phyloP scores from a whole-genome alignment of 2,329 filamentous ascomycete species.

The Volutella citrinella region DNA sequence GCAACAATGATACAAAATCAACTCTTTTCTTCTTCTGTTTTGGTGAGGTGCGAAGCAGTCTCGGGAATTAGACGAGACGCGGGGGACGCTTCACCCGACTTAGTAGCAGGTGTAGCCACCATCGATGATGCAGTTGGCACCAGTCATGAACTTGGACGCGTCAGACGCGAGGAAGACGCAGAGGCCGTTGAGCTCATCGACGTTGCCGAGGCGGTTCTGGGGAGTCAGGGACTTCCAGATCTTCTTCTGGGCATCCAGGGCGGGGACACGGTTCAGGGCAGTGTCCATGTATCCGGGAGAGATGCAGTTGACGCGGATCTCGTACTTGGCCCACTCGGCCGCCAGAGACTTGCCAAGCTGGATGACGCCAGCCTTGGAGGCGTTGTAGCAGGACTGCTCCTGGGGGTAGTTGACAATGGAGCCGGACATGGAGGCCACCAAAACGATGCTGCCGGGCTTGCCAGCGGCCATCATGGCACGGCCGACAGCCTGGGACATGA shows the following conservation, averaged over 20 bases:
- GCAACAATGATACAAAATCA: too few relatives aligned
- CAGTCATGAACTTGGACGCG: slow-evolving; percentile 73
- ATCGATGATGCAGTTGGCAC: slow-evolving; percentile 69
- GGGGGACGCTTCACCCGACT: too few relatives aligned
- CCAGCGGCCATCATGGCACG: slow-evolving; percentile 70
- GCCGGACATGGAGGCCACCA: slow-evolving; percentile 79
- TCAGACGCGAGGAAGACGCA: slow-evolving; percentile 75
- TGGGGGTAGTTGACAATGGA: slow-evolving; percentile 84
- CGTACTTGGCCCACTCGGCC: slow-evolving; percentile 79
- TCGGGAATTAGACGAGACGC: too few relatives aligned
- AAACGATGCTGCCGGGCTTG: slow-evolving; percentile 70
- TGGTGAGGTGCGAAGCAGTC: too few relatives aligned
- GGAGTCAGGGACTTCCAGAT: slow-evolving; percentile 75
- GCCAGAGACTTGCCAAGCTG: slow-evolving; percentile 78
- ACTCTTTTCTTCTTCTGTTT: too few relatives aligned
- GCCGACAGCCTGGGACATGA: slow-evolving; percentile 71
- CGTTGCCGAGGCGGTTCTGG: slow-evolving; percentile 67
- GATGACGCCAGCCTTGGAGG: slow-evolving; percentile 76
- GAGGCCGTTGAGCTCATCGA: slow-evolving; percentile 75
- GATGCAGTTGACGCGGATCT: slow-evolving; percentile 81
- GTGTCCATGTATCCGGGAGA: slow-evolving; percentile 87
- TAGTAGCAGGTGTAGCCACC: slow-evolving; percentile 66
- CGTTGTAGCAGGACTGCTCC: slow-evolving; percentile 81
- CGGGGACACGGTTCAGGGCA: slow-evolving; percentile 72
- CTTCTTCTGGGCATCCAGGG: slow-evolving; percentile 77